Evolutionary conservation across 2,329 filamentous ascomycete species (phyloP).

Genomic region (Alternaria postmessia): DNA sequence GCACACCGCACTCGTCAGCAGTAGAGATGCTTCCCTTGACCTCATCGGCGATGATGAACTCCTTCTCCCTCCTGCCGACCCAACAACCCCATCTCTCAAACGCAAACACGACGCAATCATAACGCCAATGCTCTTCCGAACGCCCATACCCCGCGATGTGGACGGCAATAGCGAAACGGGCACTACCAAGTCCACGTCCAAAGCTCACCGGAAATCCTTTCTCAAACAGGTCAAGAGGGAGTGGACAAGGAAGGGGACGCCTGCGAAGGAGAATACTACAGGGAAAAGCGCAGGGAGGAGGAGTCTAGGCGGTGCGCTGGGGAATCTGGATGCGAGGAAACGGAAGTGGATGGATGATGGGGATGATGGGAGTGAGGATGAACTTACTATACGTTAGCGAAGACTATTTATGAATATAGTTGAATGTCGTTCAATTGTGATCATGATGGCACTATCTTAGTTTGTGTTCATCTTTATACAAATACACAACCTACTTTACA

Average conservation of each 20-base stretch:
- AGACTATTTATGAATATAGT: background rate
- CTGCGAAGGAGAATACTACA: constrained; percentile 2
- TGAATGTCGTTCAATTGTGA: too few relatives aligned
- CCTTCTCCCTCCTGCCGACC: background rate
- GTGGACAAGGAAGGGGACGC: constrained; percentile 28
- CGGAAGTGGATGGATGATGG: constrained; percentile 6
- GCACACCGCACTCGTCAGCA: background rate
- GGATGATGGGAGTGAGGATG: constrained; percentile 34
- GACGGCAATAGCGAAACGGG: background rate
- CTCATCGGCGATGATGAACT: constrained; percentile 13
- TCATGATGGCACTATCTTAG: too few relatives aligned
- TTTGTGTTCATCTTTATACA: background rate
- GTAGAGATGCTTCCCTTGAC: constrained; percentile 7
- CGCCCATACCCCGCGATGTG: constrained; percentile 21
- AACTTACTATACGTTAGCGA: constrained; percentile 27
- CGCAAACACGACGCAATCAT: constrained; percentile 38
- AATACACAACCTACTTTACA: background rate
- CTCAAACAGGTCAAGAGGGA: constrained; percentile 33
- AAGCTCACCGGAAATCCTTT: constrained; percentile 19
- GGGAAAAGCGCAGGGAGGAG: background rate
- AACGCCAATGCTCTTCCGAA: constrained; percentile 19
- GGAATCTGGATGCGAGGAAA: background rate
- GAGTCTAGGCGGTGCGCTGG: background rate
- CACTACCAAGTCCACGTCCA: constrained; percentile 14
- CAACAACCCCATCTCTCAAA: constrained; percentile 9